Evolutionary conservation across 305 asterid genomes (phyloP).

Genomic region (Fraxinus nigra): DNA sequence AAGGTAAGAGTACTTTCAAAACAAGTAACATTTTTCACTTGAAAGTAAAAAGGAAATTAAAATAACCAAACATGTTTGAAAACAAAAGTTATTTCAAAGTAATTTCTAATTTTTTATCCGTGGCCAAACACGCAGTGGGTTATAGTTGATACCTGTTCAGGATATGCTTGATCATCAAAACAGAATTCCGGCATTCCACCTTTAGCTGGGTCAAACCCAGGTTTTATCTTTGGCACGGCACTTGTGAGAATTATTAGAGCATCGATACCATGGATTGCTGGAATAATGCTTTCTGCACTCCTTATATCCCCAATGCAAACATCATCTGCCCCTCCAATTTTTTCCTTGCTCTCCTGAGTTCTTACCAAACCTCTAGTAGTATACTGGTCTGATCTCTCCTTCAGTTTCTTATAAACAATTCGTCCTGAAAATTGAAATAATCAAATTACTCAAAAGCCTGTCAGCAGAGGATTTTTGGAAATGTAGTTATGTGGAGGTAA

Average conservation of each 20-base stretch:
- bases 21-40: neutral
- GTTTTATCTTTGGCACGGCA: constrained; percentile 87
- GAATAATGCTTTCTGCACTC: constrained; percentile 48
- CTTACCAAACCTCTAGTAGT: neutral
- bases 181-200: constrained; percentile 88
- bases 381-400: neutral
- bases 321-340: neutral
- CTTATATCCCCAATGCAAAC: constrained; percentile 36
- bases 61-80: neutral
- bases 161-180: constrained; percentile 72
- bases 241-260: constrained; percentile 86
- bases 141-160: constrained; percentile 64
- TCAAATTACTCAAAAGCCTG: neutral
- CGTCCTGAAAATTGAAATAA: neutral
- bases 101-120: neutral
- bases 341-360: neutral
- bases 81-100: neutral
- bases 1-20: neutral
- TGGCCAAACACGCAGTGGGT: neutral
- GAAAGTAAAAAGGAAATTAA: neutral
- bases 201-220: constrained; percentile 73
- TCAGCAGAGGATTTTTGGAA: neutral
- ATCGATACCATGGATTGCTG: constrained; percentile 70
- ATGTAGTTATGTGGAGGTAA: neutral
- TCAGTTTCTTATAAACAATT: neutral